phyloP scores from a whole-genome alignment of 352 stramenopile species.

The Salisapilia sapeloensis region DNA sequence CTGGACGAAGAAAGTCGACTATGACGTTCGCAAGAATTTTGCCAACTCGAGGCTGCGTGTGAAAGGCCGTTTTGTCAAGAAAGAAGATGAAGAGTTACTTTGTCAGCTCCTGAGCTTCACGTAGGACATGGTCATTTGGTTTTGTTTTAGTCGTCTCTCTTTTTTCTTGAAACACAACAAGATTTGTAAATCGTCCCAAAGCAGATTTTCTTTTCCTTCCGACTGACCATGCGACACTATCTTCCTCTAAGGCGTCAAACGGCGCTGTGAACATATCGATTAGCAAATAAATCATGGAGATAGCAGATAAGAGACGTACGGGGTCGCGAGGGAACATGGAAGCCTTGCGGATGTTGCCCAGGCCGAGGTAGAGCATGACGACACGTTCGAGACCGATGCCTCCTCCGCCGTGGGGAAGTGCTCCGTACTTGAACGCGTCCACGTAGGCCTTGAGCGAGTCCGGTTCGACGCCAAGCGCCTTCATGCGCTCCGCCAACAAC shows the following conservation, averaged over 20 bases:
- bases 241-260: too few species aligned
- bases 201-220: too few species aligned
- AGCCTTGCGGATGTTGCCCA: conserved; percentile 98
- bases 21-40: conserved; percentile 98
- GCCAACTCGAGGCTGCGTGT: conserved; percentile 94
- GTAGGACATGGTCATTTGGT: conserved; percentile 16
- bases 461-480: conserved; percentile 69
- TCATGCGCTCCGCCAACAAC: conserved; percentile 86
- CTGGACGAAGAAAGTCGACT: conserved; percentile 97
- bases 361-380: conserved; percentile 97
- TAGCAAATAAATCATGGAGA: too few species aligned
- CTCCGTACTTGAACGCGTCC: conserved; percentile 96
- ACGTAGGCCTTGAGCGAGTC: conserved; percentile 93
- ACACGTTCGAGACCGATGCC: conserved; percentile 98
- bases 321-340: conserved; percentile 99
- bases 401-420: conserved; percentile 94
- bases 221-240: too few species aligned
- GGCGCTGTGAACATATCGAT: too few species aligned
- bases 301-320: conserved; percentile 15
- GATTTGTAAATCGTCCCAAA: too few species aligned
- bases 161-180: too few species aligned
- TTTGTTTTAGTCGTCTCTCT: too few species aligned
- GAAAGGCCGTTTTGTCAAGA: conserved; percentile 98
- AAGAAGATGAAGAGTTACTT: conserved; percentile 91
- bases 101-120: conserved; percentile 70